Conservation (phyloP, 495 filamentous ascomycete species). For the Hyaloscypha finlandica region DNA sequence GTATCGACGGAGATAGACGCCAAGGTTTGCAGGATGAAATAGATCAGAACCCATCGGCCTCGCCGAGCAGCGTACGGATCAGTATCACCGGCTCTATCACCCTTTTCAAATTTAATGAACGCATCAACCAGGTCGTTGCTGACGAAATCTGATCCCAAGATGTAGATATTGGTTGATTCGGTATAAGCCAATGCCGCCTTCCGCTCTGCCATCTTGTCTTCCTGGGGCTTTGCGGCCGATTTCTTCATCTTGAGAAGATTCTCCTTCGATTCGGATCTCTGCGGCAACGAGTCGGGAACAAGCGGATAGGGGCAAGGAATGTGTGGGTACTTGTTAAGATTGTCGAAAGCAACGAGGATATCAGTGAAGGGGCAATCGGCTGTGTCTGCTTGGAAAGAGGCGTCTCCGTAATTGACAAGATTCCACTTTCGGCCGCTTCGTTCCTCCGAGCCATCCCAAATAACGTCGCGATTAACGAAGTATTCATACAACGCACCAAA, state of each 20-base stretch:
- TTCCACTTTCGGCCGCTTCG: conserved; percentile 59
- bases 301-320: conserved; percentile 72
- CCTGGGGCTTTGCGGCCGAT: conserved; percentile 18
- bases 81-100: conserved; percentile 47
- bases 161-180: conserved; percentile 69
- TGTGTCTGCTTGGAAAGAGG: conserved; percentile 61
- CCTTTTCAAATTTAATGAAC: conserved; percentile 65
- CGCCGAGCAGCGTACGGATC: conserved; percentile 61
- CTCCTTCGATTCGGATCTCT: conserved; percentile 34
- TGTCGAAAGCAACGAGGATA: conserved; percentile 68
- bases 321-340: conserved; percentile 60
- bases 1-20: conserved; percentile 68
- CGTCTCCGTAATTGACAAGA: conserved; percentile 44
- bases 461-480: conserved; percentile 66
- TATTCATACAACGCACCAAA: conserved; percentile 73
- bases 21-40: conserved; percentile 69
- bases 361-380: conserved; percentile 64
- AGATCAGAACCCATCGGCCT: conserved; percentile 74
- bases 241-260: conserved; percentile 18
- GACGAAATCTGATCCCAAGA: conserved; percentile 54
- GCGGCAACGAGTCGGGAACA: conserved; percentile 50
- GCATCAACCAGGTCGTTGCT: conserved; percentile 57
- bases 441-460: conserved; percentile 62
- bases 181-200: conserved; percentile 62
- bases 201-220: conserved; percentile 38